Base-by-base conservation (phyloP, 306 rosid species). In the Carpinus viminea region DNA sequence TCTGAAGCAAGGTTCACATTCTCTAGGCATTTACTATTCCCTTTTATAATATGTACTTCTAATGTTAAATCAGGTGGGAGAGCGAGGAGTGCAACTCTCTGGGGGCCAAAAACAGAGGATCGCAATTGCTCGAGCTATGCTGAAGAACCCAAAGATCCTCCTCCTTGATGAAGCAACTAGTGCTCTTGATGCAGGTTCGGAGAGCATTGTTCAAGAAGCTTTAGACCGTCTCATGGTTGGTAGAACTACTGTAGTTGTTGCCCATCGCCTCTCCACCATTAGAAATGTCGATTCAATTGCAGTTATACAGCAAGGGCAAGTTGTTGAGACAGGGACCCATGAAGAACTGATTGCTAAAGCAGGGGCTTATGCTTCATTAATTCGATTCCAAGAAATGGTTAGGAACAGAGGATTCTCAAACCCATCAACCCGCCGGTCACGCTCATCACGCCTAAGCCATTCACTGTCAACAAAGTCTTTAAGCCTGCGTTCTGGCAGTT, bases 21-120 rank as follows among this genome's bases (percentile, higher is more conserved):
- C 41, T 26, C 28, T 50, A 66, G 50, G 69, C 60, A 45, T 41
- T 55, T 79, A 34, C 31, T 74, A 31, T 59, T 24, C 54, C 65
- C 65, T 38, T 28, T 47, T 51, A 34, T 45, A 70, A 74, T 64
- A 52, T 65, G 28, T 41, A 68, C 69, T 52, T 74, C 80, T 0
- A 17, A 31, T 75, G 68, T 13, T 56, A 73, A 61, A 73, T 53
- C 80, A 94, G 98, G 99, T 96, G 0, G 99, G 99, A 43, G 99
- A 96, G 83, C 86, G 98, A 79, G 99, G 99, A 21, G 92, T 93
- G 48, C 99, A 96, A 70, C 90, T 96, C 72, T 96, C 99, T 0
- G 99, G 99, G 17, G 99, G 99, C 20, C 98, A 96, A 74, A 96
- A 96, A 46, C 99, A 96, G 85, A 91, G 99, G 74, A 93, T 96